Base-by-base conservation (phyloP, 2,329 filamentous ascomycete genomes). In the Penicillium sp. region DNA sequence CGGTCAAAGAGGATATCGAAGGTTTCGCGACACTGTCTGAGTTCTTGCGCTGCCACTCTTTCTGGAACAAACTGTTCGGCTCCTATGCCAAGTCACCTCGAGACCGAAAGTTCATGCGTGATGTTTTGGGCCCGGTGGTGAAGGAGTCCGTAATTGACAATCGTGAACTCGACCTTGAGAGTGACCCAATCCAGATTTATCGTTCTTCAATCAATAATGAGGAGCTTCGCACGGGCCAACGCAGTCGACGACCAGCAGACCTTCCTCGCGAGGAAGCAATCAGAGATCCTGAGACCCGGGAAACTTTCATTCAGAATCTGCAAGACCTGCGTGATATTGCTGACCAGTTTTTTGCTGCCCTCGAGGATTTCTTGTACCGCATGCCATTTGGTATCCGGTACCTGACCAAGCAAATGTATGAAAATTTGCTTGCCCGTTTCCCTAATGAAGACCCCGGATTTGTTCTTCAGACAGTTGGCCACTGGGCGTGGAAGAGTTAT, bases 131-230 rank as follows among this genome's bases (percentile, higher is more conserved):
- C 0, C 88, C 91, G 1, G 77, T 99, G 48, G 89, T 99, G 65
- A 89, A 90, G 61, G 91, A 96, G 71, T 93, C 95, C 70, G 92
- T 99, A 68, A 88, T 98, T 54, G 95, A 96, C 54, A 95, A 97
- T 65, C 88, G 92, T 13, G 89, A 88, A 5, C 81, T 99, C 33
- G 93, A 99, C 72, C 82, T 99, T 26, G 95, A 99, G 76, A 97
- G 93, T 72, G 95, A 99, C 70, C 95, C 95, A 0, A 89, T 98
- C 81, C 93, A 98, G 67, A 99, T 99, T 56, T 98, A 99, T 76
- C 87, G 91, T 43, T 95, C 92, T 5, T 88, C 92, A 14, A 96
- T 99, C 77, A 98, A 96, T 78, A 96, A 99, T 67, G 93, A 98
- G 75, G 95, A 99, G 76, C 85, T 99, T 25, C 88, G 92, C 19